phyloP scores from a whole-genome alignment of 2,329 filamentous ascomycete genomes.

The Epichloe festucae region DNA sequence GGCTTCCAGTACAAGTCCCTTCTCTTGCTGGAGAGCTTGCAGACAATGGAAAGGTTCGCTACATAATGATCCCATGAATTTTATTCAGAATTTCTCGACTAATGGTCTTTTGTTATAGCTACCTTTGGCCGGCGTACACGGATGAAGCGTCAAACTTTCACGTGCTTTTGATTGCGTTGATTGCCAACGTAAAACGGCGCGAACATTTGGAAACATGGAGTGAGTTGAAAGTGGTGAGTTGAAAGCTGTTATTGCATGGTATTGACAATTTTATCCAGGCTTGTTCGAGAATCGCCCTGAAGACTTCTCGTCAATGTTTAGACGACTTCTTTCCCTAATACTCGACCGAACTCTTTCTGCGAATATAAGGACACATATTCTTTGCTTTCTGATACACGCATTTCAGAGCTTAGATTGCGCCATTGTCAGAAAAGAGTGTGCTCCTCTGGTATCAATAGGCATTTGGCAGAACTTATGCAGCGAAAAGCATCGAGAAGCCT shows the following conservation, averaged over 20 bases:
- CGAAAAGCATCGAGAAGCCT: slow-evolving; percentile 58
- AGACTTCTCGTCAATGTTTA: slow-evolving; percentile 82
- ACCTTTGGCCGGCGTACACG: slow-evolving; percentile 86
- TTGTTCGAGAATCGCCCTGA: slow-evolving; percentile 64
- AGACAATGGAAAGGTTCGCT: slow-evolving; percentile 66
- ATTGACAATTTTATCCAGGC: slow-evolving; percentile 28
- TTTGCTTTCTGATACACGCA: slow-evolving; percentile 79
- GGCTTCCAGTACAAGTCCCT: slow-evolving; percentile 67
- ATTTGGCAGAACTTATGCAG: slow-evolving; percentile 90
- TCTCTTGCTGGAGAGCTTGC: slow-evolving; percentile 75
- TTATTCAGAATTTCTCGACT: neutral
- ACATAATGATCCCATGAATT: neutral
- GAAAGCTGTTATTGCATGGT: neutral
- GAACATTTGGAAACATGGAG: slow-evolving; percentile 83
- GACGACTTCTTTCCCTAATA: slow-evolving; percentile 76
- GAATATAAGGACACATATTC: slow-evolving; percentile 63
- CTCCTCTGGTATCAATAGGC: slow-evolving; percentile 83
- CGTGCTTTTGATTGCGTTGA: slow-evolving; percentile 71
- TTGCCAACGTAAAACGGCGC: slow-evolving; percentile 77
- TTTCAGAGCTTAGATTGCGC: slow-evolving; percentile 88
- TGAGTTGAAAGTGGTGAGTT: slow-evolving; percentile 23
- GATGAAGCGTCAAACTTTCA: slow-evolving; percentile 87
- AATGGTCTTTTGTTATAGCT: slow-evolving; percentile 35
- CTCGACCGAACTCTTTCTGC: slow-evolving; percentile 56
- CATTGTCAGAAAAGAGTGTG: slow-evolving; percentile 89